Base-by-base conservation (phyloP, 2,329 filamentous ascomycete species). In the Ambrosiella cleistominuta region DNA sequence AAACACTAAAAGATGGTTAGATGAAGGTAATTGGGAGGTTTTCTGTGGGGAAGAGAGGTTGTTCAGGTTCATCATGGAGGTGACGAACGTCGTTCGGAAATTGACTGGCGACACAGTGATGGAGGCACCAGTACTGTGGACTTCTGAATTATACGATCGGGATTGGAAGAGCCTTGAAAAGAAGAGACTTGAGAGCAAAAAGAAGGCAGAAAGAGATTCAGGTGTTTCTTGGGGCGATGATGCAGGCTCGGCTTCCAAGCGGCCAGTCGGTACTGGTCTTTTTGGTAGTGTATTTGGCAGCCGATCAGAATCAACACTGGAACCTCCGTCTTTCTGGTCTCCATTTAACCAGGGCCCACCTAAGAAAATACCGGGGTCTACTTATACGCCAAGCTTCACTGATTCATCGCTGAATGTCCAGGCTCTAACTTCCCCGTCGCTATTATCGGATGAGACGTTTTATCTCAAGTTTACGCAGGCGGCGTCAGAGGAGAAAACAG, bases 11-110 rank as follows among this genome's bases (percentile, higher is more conserved):
- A 80, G 82, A 58, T 98, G 91, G 88, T 75, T 97, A 57, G 81
- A 85, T 54, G 81, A 86, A 63, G 85, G 83, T 62, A 82, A 82
- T 12, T 84, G 97, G 38, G 88, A 94, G 67, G 95, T 95, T 66
- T 91, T 97, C 64, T 98, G 93, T 70, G 93, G 91, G 5, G 93
- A 98, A 68, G 93, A 98, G 70, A 76, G 93, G 55, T 91, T 98
- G 40, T 93, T 97, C 67, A 82, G 90, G 9, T 93, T 98, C 68
- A 93, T 85, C 66, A 86, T 89, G 63, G 93, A 97, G 67, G 79
- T 97, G 36, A 86, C 91, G 64, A 85, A 81, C 62, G 95, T 88
- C 66, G 84, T 95, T 62, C 85, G 82, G 63, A 89, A 88, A 66
- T 75, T 97, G 7, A 84, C 95, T 37, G 88, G 88, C 36, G 87